phyloP scores from a whole-genome alignment of 2,329 filamentous ascomycete species.

The Phyllosticta citribraziliensis region DNA sequence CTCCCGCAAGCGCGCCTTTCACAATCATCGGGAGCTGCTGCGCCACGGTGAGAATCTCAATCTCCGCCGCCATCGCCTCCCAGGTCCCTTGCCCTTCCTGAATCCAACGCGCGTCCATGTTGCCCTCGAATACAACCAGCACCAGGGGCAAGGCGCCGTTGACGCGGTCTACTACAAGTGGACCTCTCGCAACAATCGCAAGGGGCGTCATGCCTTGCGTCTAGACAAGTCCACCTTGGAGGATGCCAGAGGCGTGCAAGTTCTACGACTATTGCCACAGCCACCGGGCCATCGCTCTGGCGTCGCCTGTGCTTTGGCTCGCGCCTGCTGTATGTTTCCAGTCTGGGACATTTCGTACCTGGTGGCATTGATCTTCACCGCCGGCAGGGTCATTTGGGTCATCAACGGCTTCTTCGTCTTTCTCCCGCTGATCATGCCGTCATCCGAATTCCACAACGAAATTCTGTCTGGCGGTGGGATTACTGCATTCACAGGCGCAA shows the following conservation, averaged over 20 bases:
- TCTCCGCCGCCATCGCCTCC: slow-evolving; percentile 17
- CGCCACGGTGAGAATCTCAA: slow-evolving; percentile 15
- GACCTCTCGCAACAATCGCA: slow-evolving; percentile 36
- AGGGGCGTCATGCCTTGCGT: slow-evolving; percentile 31
- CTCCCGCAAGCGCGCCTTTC: slow-evolving; percentile 21
- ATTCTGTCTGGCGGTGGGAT: slow-evolving; percentile 47
- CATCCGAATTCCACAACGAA: slow-evolving; percentile 46
- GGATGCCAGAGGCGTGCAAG: background rate
- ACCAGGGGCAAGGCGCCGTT: background rate
- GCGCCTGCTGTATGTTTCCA: slow-evolving; percentile 43
- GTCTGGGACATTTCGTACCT: slow-evolving; percentile 50
- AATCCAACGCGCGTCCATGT: slow-evolving; percentile 40
- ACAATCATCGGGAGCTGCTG: slow-evolving; percentile 19
- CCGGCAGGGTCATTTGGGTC: slow-evolving; percentile 37
- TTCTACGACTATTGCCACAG: slow-evolving; percentile 19
- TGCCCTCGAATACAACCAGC: slow-evolving; percentile 10
- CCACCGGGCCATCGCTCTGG: slow-evolving; percentile 22
- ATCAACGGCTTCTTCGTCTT: slow-evolving; percentile 55
- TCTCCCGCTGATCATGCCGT: slow-evolving; percentile 47
- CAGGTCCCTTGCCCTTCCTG: slow-evolving; percentile 38
- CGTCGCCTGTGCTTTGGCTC: slow-evolving; percentile 30
- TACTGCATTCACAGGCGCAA: slow-evolving; percentile 57
- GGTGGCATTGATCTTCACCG: slow-evolving; percentile 44
- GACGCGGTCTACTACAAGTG: slow-evolving; percentile 22
- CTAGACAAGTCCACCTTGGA: slow-evolving; percentile 14